Conservation (phyloP, 1,284 basidiomycete genomes). For the Xerocomus amazonicus region DNA sequence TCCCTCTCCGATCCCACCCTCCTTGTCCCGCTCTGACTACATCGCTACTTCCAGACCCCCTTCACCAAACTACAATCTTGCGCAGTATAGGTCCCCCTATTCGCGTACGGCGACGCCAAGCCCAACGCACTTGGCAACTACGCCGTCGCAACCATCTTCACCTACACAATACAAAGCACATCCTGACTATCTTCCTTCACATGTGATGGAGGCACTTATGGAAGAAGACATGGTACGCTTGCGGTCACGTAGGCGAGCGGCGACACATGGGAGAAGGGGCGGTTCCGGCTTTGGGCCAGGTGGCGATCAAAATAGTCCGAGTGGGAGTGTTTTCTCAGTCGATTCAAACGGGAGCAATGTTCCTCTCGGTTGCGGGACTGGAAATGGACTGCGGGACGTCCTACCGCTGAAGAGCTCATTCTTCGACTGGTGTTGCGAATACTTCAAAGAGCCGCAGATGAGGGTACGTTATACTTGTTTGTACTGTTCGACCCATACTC, state of each 20-base stretch:
- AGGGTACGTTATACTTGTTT: conserved; percentile 53
- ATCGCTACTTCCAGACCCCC: conserved; percentile 61
- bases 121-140: conserved; percentile 18
- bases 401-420: conserved; percentile 89
- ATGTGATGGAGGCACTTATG: conserved; percentile 83
- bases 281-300: conserved; percentile 19
- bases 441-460: conserved; percentile 99
- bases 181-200: conserved; percentile 59
- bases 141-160: conserved; percentile 31
- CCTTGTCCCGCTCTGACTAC: conserved; percentile 32
- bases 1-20: conserved; percentile 36
- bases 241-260: conserved; percentile 58
- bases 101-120: conserved; percentile 47
- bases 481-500: conserved; percentile 10
- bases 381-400: conserved; percentile 64
- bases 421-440: conserved; percentile 96
- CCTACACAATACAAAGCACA: conserved; percentile 32
- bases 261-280: conserved; percentile 37
- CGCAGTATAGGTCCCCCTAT: conserved; percentile 75
- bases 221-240: conserved; percentile 90
- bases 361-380: conserved; percentile 69
- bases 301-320: conserved; percentile 53
- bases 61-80: conserved; percentile 71
- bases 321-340: conserved; percentile 69
- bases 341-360: conserved; percentile 62